These are phyloP conservation scores for Pythium aphanidermatum DNA, from an alignment of 352 stramenopile species.

Conservation along the genomic window DNA sequence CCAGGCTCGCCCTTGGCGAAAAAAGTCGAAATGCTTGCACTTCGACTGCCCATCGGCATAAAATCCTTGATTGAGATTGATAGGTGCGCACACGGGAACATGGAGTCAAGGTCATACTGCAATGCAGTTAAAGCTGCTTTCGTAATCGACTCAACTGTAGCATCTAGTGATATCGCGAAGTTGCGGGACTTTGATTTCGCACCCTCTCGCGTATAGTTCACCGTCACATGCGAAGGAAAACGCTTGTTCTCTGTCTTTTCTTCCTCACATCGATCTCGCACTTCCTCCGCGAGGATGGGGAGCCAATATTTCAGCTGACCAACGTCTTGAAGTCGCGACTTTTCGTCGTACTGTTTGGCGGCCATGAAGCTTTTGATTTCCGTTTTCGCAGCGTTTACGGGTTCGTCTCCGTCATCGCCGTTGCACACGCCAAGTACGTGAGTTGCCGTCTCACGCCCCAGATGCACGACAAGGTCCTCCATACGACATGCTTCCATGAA, in stretches of 20 bases:
- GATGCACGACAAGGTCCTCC: slow-evolving; percentile 36
- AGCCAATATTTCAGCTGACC: slow-evolving; percentile 76
- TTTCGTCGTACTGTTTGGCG: slow-evolving; percentile 78
- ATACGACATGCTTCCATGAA: slow-evolving; percentile 54
- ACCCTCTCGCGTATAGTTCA: slow-evolving; percentile 43
- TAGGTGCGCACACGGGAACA: slow-evolving; percentile 56
- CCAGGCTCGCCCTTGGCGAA: no score
- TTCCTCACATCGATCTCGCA: slow-evolving; percentile 72
- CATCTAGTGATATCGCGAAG: slow-evolving; percentile 51
- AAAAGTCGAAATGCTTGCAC: slow-evolving; percentile 61
- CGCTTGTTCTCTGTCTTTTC: slow-evolving; percentile 73
- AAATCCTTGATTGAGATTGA: slow-evolving; percentile 72
- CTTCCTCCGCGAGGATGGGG: slow-evolving; percentile 63
- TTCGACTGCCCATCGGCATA: slow-evolving; percentile 32
- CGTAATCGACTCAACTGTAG: slow-evolving; percentile 49
- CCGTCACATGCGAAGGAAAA: slow-evolving; percentile 53
- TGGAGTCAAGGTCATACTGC: slow-evolving; percentile 35
- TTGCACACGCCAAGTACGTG: slow-evolving; percentile 54
- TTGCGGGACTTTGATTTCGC: slow-evolving; percentile 47
- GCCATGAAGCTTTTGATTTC: slow-evolving; percentile 61
- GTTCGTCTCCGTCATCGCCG: slow-evolving; percentile 61
- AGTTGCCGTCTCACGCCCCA: slow-evolving; percentile 55
- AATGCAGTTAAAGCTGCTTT: slow-evolving; percentile 43
- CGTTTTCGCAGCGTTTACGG: slow-evolving; percentile 63
- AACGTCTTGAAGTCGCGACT: slow-evolving; percentile 36